phyloP scores from a whole-genome alignment of 345 rosid genomes.

The rapeseed (Brassica napus) region DNA sequence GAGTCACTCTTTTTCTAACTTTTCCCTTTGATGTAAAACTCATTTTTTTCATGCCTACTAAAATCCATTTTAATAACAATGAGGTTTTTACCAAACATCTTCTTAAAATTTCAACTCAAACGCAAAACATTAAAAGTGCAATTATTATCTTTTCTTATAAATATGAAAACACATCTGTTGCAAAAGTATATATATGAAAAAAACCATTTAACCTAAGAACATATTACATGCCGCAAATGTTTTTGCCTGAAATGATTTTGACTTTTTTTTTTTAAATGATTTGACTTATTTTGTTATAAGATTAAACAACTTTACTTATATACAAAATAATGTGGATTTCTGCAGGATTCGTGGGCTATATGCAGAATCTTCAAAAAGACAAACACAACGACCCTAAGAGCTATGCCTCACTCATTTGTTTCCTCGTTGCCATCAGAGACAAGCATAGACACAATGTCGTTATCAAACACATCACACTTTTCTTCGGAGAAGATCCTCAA shows the following conservation, averaged over 20 bases:
- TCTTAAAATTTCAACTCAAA: not conserved
- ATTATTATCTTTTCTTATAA: not conserved
- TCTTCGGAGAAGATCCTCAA: slow-evolving; percentile 40
- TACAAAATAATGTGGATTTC: slow-evolving; percentile 4
- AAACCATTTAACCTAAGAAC: not conserved
- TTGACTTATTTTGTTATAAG: not conserved
- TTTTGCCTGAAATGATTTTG: not conserved
- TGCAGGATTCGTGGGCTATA: slow-evolving; percentile 92
- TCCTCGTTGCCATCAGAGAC: slow-evolving; percentile 51
- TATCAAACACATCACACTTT: slow-evolving; percentile 35
- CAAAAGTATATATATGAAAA: not conserved
- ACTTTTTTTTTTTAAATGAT: not conserved
- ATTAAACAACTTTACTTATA: not conserved
- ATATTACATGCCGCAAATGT: not conserved
- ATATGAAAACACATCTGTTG: not conserved
- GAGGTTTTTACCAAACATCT: not conserved
- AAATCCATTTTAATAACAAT: not conserved
- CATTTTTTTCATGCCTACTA: not conserved
- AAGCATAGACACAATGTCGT: slow-evolving; percentile 38
- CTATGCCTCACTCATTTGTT: slow-evolving; percentile 74
- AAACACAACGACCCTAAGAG: slow-evolving; percentile 68
- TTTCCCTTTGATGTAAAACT: not conserved
- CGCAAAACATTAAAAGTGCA: not conserved
- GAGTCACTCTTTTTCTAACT: not conserved
- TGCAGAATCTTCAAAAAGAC: slow-evolving; percentile 93